These are phyloP conservation scores for Hyaloperonospora brassicae DNA, from an alignment of 352 stramenopile genomes.

Conservation along the genomic window DNA sequence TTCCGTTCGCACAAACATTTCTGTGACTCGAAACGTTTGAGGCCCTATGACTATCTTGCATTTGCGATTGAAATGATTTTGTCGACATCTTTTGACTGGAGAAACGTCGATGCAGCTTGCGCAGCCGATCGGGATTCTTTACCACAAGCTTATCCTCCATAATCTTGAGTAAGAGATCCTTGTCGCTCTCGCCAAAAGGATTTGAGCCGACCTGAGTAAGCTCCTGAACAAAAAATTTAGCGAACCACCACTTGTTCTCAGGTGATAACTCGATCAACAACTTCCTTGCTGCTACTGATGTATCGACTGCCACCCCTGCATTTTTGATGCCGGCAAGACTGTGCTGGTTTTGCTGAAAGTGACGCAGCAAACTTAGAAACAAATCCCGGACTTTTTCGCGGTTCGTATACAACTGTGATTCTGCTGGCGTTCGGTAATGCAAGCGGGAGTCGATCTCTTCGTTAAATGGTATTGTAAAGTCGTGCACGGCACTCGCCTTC, in stretches of 20 bases:
- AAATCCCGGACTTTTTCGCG: constrained; percentile 57
- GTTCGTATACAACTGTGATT: constrained; percentile 53
- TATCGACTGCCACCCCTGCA: constrained; percentile 19
- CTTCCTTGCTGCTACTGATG: constrained; percentile 21
- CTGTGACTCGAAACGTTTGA: not conserved
- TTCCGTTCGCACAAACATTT: constrained; percentile 9
- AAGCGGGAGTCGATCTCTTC: constrained; percentile 60
- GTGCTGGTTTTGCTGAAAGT: constrained; percentile 56
- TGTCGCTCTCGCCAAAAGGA: constrained; percentile 60
- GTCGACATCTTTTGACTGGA: constrained; percentile 41
- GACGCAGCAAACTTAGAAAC: constrained; percentile 46
- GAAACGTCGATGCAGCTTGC: constrained; percentile 65
- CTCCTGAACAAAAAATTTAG: constrained; percentile 64
- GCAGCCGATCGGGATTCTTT: constrained; percentile 57
- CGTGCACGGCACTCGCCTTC: constrained; percentile 36
- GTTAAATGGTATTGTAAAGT: constrained; percentile 56
- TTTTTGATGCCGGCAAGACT: constrained; percentile 38
- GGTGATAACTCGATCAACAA: constrained; percentile 36
- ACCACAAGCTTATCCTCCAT: constrained; percentile 57
- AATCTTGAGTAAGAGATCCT: constrained; percentile 63
- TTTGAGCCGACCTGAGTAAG: constrained; percentile 60
- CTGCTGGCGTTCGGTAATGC: constrained; percentile 46
- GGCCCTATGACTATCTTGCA: not conserved
- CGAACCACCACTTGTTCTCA: constrained; percentile 71
- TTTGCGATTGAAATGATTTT: constrained; percentile 10